Conservation (phyloP, 371 early-diverging fungal genomes). For the Rhizopus microsporus region DNA sequence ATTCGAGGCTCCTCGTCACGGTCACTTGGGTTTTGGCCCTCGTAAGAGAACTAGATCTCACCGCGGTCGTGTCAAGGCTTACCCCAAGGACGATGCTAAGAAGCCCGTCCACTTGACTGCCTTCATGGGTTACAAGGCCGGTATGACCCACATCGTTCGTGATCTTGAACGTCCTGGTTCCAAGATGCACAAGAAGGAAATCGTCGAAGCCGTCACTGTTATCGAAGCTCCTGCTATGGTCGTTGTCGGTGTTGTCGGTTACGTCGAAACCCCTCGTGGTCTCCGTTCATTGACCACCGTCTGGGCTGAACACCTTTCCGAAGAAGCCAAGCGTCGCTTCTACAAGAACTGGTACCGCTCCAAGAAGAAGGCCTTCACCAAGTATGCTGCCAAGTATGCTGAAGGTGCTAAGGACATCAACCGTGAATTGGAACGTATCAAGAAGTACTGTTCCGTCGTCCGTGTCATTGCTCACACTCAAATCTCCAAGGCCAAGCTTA, state of each 20-base stretch:
- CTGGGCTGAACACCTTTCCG: slow-evolving; percentile 98
- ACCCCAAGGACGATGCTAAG: slow-evolving; percentile 97
- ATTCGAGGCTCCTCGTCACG: slow-evolving; percentile 86
- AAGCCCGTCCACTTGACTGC: slow-evolving; percentile 99
- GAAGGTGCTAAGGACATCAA: slow-evolving; percentile 88
- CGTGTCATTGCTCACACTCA: slow-evolving; percentile 99
- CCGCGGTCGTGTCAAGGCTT: slow-evolving; percentile 97
- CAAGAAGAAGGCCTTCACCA: slow-evolving; percentile 99
- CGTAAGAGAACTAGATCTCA: slow-evolving; percentile 96
- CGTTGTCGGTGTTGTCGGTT: slow-evolving; percentile 99
- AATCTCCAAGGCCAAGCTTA: slow-evolving; percentile 90
- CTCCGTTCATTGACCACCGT: slow-evolving; percentile 97
- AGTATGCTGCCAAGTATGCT: slow-evolving; percentile 97
- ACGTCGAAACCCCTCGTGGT: slow-evolving; percentile 99
- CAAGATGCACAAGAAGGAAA: slow-evolving; percentile 99
- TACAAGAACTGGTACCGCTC: slow-evolving; percentile 99
- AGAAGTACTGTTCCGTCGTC: slow-evolving; percentile 98
- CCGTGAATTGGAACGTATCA: slow-evolving; percentile 96
- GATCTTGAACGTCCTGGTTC: slow-evolving; percentile 98
- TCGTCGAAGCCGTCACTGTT: slow-evolving; percentile 99
- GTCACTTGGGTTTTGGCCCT: slow-evolving; percentile 99
- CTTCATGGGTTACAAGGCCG: slow-evolving; percentile 99
- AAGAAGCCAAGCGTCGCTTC: slow-evolving; percentile 98
- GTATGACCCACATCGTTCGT: slow-evolving; percentile 99
- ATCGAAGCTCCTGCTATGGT: slow-evolving; percentile 99